Evolutionary conservation across 805 yeast genomes (phyloP), one percentile per base, ranked within the genome.

Genomic region (Ogataea sp.): DNA sequence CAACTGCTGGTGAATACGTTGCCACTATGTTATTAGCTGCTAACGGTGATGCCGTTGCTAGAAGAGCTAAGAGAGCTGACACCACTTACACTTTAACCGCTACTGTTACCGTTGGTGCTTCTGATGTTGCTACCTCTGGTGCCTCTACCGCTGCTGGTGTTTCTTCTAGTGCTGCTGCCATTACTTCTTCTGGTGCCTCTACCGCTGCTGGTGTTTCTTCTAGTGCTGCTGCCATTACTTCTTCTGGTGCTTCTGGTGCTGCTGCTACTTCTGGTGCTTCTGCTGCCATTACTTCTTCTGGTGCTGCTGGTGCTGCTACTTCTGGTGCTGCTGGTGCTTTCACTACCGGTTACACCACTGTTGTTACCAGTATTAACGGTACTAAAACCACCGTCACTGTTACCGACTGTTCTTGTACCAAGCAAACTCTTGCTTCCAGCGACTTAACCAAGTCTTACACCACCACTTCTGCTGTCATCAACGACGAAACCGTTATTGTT

Each of bases 311-410:
- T 17, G 6, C 29, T 10, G 31, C 17, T 11, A 17, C 31, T 3
- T 15, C 28, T n/a, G n/a, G 23, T 10, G 13, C 32, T 4, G 18
- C 15, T n/a, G 38, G 38, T 11, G 20, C 32, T 15, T 5, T 9
- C 5, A 4, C 6, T 8, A 28, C 32, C 15, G 38, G 25, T 14
- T 20, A 20, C 20, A 35, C 38, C 5, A 34, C 36, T 4, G 36
- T 34, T 34, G 14, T 20, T 23, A 27, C 29, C n/a, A 23, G 31
- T 14, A 24, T 26, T 20, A 24, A 18, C 4, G 37, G 32, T 18
- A 34, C 37, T 4, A 21, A 42, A 10, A 46, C 50, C 11, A 46
- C 48, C 26, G 48, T 46, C 18, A 47, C 51, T 20, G 48, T 45
- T 31, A 30, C 49, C 17, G 27, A 44, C 28, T 46, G 45, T n/a